Evolutionary conservation across 2,329 filamentous ascomycete genomes (phyloP).

Genomic region (Colletotrichum sansevieriae): DNA sequence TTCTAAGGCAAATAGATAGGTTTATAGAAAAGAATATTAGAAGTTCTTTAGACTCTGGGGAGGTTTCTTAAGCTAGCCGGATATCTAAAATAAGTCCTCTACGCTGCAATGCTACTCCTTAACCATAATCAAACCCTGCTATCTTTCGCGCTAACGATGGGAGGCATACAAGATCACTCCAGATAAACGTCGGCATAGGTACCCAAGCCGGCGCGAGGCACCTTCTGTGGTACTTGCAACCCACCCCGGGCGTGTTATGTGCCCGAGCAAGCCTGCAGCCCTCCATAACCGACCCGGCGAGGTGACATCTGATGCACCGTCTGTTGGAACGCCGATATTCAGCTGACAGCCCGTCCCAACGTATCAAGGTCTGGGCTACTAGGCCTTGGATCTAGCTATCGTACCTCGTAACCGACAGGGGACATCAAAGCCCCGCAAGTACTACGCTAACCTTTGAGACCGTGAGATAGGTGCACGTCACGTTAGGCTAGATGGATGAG

Average conservation of each 20-base stretch:
- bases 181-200: slow-evolving; percentile 1
- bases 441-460: no score
- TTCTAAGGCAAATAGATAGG: background rate
- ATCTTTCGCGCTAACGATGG: slow-evolving; percentile 8
- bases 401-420: background rate
- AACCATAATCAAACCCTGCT: slow-evolving; percentile 2
- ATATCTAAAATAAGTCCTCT: background rate
- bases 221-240: no score
- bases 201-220: slow-evolving; percentile 5
- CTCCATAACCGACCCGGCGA: background rate
- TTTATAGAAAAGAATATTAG: slow-evolving; percentile 15
- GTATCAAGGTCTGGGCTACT: background rate
- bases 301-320: background rate
- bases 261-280: no score
- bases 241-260: no score
- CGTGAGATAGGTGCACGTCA: no score
- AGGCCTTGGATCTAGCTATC: background rate
- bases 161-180: background rate
- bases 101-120: slow-evolving; percentile 2
- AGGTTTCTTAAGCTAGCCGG: slow-evolving; percentile 7
- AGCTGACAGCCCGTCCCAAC: background rate
- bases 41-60: slow-evolving; percentile 23
- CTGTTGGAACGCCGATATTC: background rate
- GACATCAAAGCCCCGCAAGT: background rate
- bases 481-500: background rate